Evolutionary conservation across 768 basidiomycete genomes (phyloP).

Genomic region (Lactarius deliciosus): DNA sequence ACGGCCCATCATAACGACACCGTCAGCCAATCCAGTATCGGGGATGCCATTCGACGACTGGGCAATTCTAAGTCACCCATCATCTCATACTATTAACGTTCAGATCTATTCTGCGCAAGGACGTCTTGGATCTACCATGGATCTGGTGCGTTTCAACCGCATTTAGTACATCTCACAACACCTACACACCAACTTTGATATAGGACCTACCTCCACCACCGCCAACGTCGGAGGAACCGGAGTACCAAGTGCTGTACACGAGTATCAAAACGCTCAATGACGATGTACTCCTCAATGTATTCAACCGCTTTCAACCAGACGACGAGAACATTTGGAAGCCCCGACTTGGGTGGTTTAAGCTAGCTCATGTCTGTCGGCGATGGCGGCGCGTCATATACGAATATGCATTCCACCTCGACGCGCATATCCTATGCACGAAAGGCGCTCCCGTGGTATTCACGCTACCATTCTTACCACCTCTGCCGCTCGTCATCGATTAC

Average conservation of each 20-base stretch:
- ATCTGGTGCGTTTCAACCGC: not conserved
- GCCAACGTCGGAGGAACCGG: not conserved
- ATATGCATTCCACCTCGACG: not conserved
- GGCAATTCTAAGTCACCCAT: not conserved
- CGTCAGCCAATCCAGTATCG: not conserved
- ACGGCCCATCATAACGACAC: not conserved
- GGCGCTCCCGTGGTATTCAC: not conserved
- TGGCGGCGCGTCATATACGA: not conserved
- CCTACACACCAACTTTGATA: not conserved
- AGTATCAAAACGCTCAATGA: not conserved
- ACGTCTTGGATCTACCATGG: not conserved
- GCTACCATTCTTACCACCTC: not conserved
- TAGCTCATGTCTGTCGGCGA: not conserved
- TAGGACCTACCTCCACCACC: not conserved
- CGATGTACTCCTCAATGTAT: not conserved
- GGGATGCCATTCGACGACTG: slow-evolving; percentile 1
- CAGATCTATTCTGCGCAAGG: not conserved
- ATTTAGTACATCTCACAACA: not conserved
- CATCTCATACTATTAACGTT: not conserved
- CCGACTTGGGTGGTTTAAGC: not conserved
- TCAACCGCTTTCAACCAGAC: not conserved
- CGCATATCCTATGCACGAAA: slow-evolving; percentile 1
- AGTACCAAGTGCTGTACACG: not conserved
- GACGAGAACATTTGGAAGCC: not conserved
- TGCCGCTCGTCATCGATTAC: slow-evolving; percentile 12